Percentiles rank a stretch among this genome's conserved stretches.
These are phyloP conservation scores for Phylloporus arenicola DNA, from an alignment of 768 basidiomycete species.

Conservation along the genomic window DNA sequence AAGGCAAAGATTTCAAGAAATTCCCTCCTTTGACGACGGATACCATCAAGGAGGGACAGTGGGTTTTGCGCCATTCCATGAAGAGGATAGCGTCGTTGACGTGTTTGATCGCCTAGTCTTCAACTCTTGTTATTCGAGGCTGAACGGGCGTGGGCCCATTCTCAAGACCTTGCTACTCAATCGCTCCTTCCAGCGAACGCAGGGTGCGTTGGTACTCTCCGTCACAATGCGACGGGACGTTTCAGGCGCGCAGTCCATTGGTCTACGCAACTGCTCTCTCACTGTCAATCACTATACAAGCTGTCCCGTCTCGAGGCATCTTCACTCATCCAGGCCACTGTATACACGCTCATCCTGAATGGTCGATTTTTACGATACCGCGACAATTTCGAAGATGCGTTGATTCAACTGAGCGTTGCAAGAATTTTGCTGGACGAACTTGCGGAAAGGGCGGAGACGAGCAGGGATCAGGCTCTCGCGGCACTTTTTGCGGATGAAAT, in stretches of 20 bases:
- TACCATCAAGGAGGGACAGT: constrained; percentile 84
- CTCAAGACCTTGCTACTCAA: constrained; percentile 65
- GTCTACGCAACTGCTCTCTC: constrained; percentile 71
- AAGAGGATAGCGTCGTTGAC: constrained; percentile 7
- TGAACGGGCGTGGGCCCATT: constrained; percentile 88
- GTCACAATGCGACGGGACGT: constrained; percentile 72
- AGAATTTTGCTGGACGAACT: constrained; percentile 66
- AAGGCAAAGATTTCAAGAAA: constrained; percentile 88
- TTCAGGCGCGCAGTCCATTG: constrained; percentile 77
- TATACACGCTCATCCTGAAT: constrained; percentile 76
- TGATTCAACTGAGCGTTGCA: constrained; percentile 77
- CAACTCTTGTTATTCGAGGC: constrained; percentile 85
- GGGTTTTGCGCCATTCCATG: constrained; percentile 27
- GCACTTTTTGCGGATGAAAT: constrained; percentile 80
- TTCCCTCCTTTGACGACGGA: constrained; percentile 60
- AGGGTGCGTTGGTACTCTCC: constrained; percentile 49
- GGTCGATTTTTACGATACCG: constrained; percentile 79
- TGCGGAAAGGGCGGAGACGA: constrained; percentile 56
- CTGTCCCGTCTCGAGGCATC: constrained; percentile 49
- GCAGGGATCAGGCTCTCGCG: constrained; percentile 83
- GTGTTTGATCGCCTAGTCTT: constrained; percentile 41
- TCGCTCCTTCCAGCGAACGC: constrained; percentile 49
- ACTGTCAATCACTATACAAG: constrained; percentile 59
- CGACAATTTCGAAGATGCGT: constrained; percentile 68
- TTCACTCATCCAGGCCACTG: constrained; percentile 60